A percentile compares a stretch with the other conserved stretches of the same genome.
Conservation (phyloP, 805 yeast species). For the Candida germanica region DNA sequence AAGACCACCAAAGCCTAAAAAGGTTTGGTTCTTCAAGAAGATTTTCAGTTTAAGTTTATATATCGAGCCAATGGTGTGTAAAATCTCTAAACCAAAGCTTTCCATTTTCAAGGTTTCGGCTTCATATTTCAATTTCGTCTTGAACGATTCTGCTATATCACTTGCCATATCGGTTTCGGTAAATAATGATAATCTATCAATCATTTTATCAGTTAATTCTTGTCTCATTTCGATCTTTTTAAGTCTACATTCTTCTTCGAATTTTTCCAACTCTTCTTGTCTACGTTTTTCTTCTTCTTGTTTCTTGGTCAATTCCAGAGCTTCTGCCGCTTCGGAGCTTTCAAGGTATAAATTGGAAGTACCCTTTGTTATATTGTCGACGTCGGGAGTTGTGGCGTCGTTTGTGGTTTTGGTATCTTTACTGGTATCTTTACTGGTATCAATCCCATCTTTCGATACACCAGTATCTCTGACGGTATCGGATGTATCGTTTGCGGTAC, state of each 20-base stretch:
- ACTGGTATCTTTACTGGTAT: neutral
- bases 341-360: conserved; percentile 7
- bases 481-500: neutral
- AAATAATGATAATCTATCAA: conserved; percentile 41
- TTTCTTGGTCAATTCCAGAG: conserved; percentile 27
- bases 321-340: conserved; percentile 15
- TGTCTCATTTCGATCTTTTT: conserved; percentile 66
- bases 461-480: no score
- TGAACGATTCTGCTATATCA: conserved; percentile 49
- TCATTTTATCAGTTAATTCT: conserved; percentile 56
- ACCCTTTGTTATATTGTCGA: conserved; percentile 4
- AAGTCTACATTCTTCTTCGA: conserved; percentile 71
- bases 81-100: conserved; percentile 78
- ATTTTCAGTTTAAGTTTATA: conserved; percentile 65
- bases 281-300: conserved; percentile 46
- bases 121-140: conserved; percentile 67
- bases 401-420: neutral
- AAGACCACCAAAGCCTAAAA: conserved; percentile 64
- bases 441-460: no score
- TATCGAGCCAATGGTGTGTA: conserved; percentile 71
- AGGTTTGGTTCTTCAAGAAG: conserved; percentile 60
- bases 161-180: conserved; percentile 44
- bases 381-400: conserved; percentile 8
- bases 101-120: conserved; percentile 81
- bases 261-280: conserved; percentile 53